Conservation (phyloP, 768 basidiomycete species). For the Boletus sensibilis region DNA sequence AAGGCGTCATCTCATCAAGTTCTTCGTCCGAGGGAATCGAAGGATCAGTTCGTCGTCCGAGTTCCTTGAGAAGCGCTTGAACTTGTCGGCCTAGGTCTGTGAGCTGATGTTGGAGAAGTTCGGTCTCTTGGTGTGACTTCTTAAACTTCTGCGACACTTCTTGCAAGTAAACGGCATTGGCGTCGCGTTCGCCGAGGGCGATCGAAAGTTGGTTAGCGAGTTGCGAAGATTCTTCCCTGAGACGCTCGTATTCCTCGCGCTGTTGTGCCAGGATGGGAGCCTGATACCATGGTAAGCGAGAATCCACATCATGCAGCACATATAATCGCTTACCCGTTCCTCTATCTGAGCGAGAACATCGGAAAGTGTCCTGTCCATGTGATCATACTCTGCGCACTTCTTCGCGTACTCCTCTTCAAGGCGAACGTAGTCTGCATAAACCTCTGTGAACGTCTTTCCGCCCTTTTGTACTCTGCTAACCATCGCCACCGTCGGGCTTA, state of each 20-base stretch:
- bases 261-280: conserved; percentile 91
- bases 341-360: conserved; percentile 87
- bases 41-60: conserved; percentile 81
- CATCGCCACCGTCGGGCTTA: conserved; percentile 88
- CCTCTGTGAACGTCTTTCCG: conserved; percentile 90
- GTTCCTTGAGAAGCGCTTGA: conserved; percentile 71
- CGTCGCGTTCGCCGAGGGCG: conserved; percentile 74
- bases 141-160: conserved; percentile 63
- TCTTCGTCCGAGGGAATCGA: conserved; percentile 74
- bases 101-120: conserved; percentile 71
- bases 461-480: conserved; percentile 76
- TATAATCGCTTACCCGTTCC: conserved; percentile 59
- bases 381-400: conserved; percentile 79
- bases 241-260: conserved; percentile 81
- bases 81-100: conserved; percentile 84
- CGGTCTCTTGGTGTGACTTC: conserved; percentile 59
- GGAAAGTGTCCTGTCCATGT: conserved; percentile 79
- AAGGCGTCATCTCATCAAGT: conserved; percentile 43
- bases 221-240: conserved; percentile 75
- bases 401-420: conserved; percentile 78
- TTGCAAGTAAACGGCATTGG: conserved; percentile 49
- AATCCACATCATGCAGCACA: neutral
- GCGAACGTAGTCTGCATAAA: conserved; percentile 87
- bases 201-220: conserved; percentile 78
- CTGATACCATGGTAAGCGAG: conserved; percentile 39